These are phyloP conservation scores for Aspergillus brasiliensis DNA, from an alignment of 2,329 filamentous ascomycete species.

Conservation along the genomic window DNA sequence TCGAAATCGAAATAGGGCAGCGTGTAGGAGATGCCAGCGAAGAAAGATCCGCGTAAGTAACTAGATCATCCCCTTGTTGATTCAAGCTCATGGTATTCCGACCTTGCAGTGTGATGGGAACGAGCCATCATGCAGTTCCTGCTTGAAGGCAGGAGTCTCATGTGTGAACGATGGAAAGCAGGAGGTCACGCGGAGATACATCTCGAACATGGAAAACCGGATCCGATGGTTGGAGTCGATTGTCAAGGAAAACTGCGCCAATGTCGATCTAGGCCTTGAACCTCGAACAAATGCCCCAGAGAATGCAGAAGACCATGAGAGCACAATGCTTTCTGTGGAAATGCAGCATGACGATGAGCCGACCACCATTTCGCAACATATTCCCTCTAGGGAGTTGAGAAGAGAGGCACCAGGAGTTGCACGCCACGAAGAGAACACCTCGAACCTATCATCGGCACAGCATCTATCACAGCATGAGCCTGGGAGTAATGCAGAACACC, in stretches of 20 bases:
- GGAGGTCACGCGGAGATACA: conserved; percentile 46
- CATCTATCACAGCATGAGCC: too few relatives aligned
- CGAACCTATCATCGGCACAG: not conserved
- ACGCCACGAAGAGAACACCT: not conserved
- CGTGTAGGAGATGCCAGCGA: conserved; percentile 47
- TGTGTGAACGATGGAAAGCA: conserved; percentile 52
- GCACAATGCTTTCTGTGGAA: not conserved
- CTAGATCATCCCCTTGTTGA: not conserved
- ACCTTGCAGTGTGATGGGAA: conserved; percentile 48
- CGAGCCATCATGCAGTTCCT: conserved; percentile 47
- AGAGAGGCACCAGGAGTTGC: not conserved
- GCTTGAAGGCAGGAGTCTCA: conserved; percentile 43
- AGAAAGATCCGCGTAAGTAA: conserved; percentile 53
- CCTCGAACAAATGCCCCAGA: conserved; percentile 1
- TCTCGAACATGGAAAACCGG: conserved; percentile 44
- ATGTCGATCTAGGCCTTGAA: conserved; percentile 42
- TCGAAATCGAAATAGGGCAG: conserved; percentile 35
- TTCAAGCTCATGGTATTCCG: conserved; percentile 3
- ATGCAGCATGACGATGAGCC: not conserved
- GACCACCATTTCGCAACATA: not conserved
- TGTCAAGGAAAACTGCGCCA: conserved; percentile 45
- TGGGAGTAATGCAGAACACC: not conserved
- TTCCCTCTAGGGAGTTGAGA: not conserved
- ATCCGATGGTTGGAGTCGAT: conserved; percentile 53
- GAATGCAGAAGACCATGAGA: not conserved